Evolutionary conservation across 2,329 filamentous ascomycete genomes (phyloP), one percentile per base, ranked within the genome.

Genomic region (Fusarium sp.): DNA sequence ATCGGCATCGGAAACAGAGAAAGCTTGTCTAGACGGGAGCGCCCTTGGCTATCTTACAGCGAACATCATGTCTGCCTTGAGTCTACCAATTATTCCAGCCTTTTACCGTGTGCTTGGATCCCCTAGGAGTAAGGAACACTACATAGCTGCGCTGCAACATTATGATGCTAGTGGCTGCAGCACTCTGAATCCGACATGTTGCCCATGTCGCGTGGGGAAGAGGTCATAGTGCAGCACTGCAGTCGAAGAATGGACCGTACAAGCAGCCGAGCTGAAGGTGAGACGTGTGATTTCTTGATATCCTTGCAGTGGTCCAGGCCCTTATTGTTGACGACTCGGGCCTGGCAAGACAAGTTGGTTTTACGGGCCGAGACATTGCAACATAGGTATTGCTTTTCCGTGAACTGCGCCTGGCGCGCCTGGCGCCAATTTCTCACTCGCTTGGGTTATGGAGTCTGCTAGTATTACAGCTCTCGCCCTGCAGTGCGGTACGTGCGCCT

Each of bases 361-460:
- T 57, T 57, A 37, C 42, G 37, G 49, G 26, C 49, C 26, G 49
- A 63, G 49, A 57, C 58, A 23, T 63, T n/a, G 37, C 29, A 57
- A 48, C 24, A 47, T 29, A n/a, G n/a, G n/a, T n/a, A 46, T 43
- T 33, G 39, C 53, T 46, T 37, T 56, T 46, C 44, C 20, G 21
- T 33, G n/a, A 38, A 37, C 54, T 70, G 58, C 67, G 58, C 28
- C 58, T 65, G 54, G 58, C 54, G 68, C 68, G 67, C 50, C 67
- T 68, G 63, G 50, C 61, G 57, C 39, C 48, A 66, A 37, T 54
- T 41, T n/a, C 42, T 42, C 39, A 20, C 50, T 23, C 13, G 12
- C 16, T 55, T 16, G 10, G 38, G 48, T 43, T 42, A 44, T 23
- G 33, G 37, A 31, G 29, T 41, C 28, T 57, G 31, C 49, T 31